Evolutionary conservation across 768 basidiomycete species (phyloP).

Genomic region (Suillus variegatus): DNA sequence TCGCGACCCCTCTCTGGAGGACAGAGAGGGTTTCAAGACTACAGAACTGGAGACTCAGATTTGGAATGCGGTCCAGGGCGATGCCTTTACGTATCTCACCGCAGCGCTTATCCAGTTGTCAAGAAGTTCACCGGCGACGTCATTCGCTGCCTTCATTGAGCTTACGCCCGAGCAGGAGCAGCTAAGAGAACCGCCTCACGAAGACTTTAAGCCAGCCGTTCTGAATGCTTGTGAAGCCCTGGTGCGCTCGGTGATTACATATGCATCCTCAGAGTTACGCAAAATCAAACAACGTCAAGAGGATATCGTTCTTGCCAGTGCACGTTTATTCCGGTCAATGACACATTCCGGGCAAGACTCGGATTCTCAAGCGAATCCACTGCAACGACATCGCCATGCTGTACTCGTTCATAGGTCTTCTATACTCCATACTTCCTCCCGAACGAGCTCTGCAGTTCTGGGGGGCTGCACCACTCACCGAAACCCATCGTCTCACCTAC

Average conservation of each 20-base stretch:
- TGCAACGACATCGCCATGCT: slow-evolving; percentile 86
- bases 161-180: slow-evolving; percentile 38
- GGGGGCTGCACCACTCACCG: slow-evolving; percentile 59
- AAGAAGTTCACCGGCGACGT: slow-evolving; percentile 33
- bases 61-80: slow-evolving; percentile 81
- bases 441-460: slow-evolving; percentile 87
- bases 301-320: slow-evolving; percentile 71
- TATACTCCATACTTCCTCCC: slow-evolving; percentile 71
- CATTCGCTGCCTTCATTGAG: slow-evolving; percentile 42
- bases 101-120: slow-evolving; percentile 55
- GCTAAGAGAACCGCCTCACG: slow-evolving; percentile 39
- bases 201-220: slow-evolving; percentile 52
- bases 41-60: slow-evolving; percentile 82
- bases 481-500: slow-evolving; percentile 47
- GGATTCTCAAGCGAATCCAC: slow-evolving; percentile 51
- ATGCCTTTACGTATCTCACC: slow-evolving; percentile 74
- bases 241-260: slow-evolving; percentile 68
- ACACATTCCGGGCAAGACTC: slow-evolving; percentile 42
- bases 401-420: slow-evolving; percentile 79
- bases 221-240: slow-evolving; percentile 70
- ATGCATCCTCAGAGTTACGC: slow-evolving; percentile 78
- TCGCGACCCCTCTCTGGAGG: slow-evolving; percentile 64
- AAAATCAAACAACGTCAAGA: slow-evolving; percentile 92
- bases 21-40: slow-evolving; percentile 64
- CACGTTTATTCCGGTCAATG: slow-evolving; percentile 50